phyloP scores from a whole-genome alignment of 768 basidiomycete species.

The Leccinum barrowsii region DNA sequence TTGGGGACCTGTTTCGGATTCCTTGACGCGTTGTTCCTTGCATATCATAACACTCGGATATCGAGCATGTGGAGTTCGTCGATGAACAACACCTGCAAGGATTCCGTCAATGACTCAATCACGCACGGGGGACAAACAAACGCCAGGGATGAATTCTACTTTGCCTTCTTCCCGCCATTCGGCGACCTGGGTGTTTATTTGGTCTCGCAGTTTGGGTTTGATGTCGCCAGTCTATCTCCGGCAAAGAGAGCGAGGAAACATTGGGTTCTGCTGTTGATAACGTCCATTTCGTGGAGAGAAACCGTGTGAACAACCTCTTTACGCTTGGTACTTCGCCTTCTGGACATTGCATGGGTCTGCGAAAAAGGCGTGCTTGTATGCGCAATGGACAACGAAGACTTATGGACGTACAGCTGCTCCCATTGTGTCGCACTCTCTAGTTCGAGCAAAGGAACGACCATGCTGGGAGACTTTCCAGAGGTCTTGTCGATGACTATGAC shows the following conservation, averaged over 20 bases:
- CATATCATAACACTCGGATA: conserved; percentile 38
- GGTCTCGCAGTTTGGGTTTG: conserved; percentile 92
- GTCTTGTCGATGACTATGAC: conserved; percentile 97
- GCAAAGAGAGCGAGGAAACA: conserved; percentile 94
- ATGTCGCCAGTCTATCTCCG: conserved; percentile 96
- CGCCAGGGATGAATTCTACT: conserved; percentile 95
- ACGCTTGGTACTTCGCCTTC: conserved; percentile 96
- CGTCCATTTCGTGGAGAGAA: conserved; percentile 97
- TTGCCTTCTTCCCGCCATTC: conserved; percentile 99
- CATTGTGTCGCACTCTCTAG: conserved; percentile 98
- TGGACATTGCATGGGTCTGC: conserved; percentile 94
- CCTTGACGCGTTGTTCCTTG: too few relatives aligned
- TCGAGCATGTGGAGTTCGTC: conserved; percentile 99
- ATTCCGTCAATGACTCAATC: background rate
- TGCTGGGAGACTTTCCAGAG: conserved; percentile 95
- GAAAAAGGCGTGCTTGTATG: conserved; percentile 1
- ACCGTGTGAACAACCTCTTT: conserved; percentile 98
- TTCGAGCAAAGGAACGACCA: conserved; percentile 93
- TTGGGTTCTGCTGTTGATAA: conserved; percentile 98
- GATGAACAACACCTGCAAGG: conserved; percentile 84
- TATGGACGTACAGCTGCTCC: conserved; percentile 84
- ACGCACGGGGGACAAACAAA: conserved; percentile 35
- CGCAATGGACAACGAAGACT: background rate
- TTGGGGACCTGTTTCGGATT: too few relatives aligned
- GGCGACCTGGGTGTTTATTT: conserved; percentile 94